Evolutionary conservation across 2,329 filamentous ascomycete species (phyloP).

Genomic region (Graphilbum fragrans): DNA sequence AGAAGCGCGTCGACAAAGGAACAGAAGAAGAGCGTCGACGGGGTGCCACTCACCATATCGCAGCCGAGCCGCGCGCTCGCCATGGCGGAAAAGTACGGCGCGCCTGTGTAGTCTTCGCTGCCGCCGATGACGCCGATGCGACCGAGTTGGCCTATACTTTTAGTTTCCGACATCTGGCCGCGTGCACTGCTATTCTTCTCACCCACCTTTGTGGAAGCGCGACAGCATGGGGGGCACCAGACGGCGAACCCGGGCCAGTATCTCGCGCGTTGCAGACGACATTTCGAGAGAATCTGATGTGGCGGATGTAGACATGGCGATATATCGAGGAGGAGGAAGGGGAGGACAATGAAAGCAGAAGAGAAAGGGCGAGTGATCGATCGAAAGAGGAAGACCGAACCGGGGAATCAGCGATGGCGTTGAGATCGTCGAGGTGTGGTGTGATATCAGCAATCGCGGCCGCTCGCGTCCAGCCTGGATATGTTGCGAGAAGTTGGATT

Average conservation of each 20-base stretch:
- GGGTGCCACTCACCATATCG: constrained; percentile 55
- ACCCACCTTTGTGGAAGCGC: constrained; percentile 84
- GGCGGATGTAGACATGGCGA: not conserved
- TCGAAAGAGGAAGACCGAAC: too few species aligned
- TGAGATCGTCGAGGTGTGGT: too few species aligned
- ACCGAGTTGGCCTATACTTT: constrained; percentile 65
- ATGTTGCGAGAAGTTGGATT: too few species aligned
- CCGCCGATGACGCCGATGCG: constrained; percentile 89
- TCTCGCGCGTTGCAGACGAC: constrained; percentile 58
- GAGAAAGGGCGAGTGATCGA: too few species aligned
- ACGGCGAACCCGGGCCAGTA: constrained; percentile 71
- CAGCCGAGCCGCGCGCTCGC: constrained; percentile 82
- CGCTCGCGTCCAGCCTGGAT: too few species aligned
- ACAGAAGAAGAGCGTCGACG: not conserved
- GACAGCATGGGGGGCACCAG: constrained; percentile 93
- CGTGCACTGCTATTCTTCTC: not conserved
- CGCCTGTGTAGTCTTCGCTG: constrained; percentile 91
- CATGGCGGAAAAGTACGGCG: constrained; percentile 97
- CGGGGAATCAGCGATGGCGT: too few species aligned
- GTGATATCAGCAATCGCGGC: too few species aligned
- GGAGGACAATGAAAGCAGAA: too few species aligned
- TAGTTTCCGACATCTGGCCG: not conserved
- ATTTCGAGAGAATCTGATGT: constrained; percentile 30
- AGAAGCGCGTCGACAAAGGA: not conserved
- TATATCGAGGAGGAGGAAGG: too few species aligned